Percentiles rank a stretch among this genome's conserved stretches.
Evolutionary conservation across 768 basidiomycete species (phyloP).

Genomic region (Floccularia luteovirens): DNA sequence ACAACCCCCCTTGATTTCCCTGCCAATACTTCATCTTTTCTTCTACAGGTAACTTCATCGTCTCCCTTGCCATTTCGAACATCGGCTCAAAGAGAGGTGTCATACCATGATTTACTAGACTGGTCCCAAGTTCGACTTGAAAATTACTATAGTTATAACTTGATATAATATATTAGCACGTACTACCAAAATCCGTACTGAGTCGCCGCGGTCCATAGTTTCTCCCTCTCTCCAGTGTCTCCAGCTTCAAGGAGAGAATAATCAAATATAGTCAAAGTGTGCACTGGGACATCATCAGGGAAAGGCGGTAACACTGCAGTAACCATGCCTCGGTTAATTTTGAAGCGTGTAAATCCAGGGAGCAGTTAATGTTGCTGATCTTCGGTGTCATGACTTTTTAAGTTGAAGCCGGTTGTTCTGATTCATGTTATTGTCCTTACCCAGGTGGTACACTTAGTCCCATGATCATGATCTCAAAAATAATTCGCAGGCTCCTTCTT

Average conservation of each 20-base stretch:
- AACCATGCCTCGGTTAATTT: no score
- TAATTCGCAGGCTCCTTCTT: no score
- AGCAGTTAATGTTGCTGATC: no score
- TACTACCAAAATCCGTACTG: constrained; percentile 58
- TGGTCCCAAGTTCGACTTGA: constrained; percentile 9
- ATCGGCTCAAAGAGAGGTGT: constrained; percentile 34
- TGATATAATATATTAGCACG: no score
- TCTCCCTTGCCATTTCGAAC: constrained; percentile 45
- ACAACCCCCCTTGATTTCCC: constrained; percentile 31
- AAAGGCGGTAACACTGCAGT: constrained; percentile 23
- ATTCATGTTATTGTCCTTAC: no score
- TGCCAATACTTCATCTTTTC: constrained; percentile 50
- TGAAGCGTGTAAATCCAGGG: no score
- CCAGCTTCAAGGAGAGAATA: constrained; percentile 34
- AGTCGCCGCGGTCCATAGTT: constrained; percentile 44
- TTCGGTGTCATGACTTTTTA: no score
- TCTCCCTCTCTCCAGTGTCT: constrained; percentile 30
- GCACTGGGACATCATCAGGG: constrained; percentile 38
- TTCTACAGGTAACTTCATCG: constrained; percentile 38
- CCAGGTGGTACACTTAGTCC: no score
- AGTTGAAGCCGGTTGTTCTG: no score
- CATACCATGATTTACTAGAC: constrained; percentile 44
- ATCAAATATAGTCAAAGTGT: constrained; percentile 46
- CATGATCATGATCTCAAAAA: no score
- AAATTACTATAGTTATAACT: no score